phyloP scores from a whole-genome alignment of 441 rosid species.

The Theobroma grandiflorum region DNA sequence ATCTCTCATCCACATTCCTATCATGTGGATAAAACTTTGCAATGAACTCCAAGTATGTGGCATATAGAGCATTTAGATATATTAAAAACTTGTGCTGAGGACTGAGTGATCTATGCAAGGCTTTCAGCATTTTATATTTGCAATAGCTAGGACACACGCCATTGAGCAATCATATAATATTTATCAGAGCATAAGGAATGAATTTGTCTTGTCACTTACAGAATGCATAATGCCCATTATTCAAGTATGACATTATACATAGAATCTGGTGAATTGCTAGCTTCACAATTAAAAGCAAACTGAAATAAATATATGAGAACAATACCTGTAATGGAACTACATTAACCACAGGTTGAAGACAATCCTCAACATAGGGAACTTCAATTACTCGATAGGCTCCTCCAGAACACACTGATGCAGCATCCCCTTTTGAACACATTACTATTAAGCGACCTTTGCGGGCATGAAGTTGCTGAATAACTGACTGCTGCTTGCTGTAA shows the following conservation, averaged over 20 bases:
- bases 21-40: neutral
- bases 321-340: slow-evolving; percentile 90
- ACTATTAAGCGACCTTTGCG: slow-evolving; percentile 91
- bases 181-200: neutral
- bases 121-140: neutral
- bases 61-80: neutral
- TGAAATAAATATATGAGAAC: neutral
- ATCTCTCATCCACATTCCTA: neutral
- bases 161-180: neutral
- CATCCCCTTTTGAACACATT: slow-evolving; percentile 83
- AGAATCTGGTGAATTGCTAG: neutral
- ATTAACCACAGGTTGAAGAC: slow-evolving; percentile 95
- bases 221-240: slow-evolving; percentile 8
- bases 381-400: slow-evolving; percentile 81
- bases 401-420: slow-evolving; percentile 70
- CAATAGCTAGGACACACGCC: neutral
- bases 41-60: neutral
- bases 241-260: neutral
- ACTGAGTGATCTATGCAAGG: neutral
- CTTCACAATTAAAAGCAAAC: neutral
- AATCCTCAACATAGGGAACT: slow-evolving; percentile 94
- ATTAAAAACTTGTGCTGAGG: neutral
- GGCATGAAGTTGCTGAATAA: slow-evolving; percentile 94
- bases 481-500: slow-evolving; percentile 91
- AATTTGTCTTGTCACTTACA: neutral